Percentiles rank a stretch among this genome's conserved stretches.
Conservation (phyloP, 495 filamentous ascomycete genomes). For the Aspergillus kassunensis region DNA sequence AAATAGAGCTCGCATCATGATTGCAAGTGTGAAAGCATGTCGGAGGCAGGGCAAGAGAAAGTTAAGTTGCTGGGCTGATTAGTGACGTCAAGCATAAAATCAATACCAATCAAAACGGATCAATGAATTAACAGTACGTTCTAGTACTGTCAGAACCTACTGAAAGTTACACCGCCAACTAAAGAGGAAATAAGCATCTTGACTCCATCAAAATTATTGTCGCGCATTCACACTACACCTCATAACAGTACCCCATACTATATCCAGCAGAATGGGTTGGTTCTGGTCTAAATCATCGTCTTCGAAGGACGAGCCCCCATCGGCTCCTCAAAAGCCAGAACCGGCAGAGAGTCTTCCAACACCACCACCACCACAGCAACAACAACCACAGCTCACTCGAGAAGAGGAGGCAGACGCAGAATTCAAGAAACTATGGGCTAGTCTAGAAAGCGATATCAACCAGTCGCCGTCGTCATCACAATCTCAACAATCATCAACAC, state of each 20-base stretch:
- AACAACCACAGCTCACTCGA: slow-evolving; percentile 40
- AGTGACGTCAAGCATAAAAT: slow-evolving; percentile 17
- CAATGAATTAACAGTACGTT: slow-evolving; percentile 7
- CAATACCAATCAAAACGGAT: not conserved
- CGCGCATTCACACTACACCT: not conserved
- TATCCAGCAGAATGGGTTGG: slow-evolving; percentile 43
- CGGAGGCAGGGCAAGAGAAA: slow-evolving; percentile 1
- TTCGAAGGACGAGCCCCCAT: slow-evolving; percentile 23
- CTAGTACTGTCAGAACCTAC: slow-evolving; percentile 2
- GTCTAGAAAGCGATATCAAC: slow-evolving; percentile 37
- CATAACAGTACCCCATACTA: not conserved
- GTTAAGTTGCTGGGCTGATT: not conserved
- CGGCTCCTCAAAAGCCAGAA: slow-evolving; percentile 12
- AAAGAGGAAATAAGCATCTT: not conserved
- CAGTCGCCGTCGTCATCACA: slow-evolving; percentile 14
- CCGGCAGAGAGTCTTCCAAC: slow-evolving; percentile 10
- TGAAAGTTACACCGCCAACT: slow-evolving; percentile 11
- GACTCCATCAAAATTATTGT: not conserved
- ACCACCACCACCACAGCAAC: not conserved
- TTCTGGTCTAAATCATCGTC: slow-evolving; percentile 39
- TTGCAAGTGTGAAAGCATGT: slow-evolving; percentile 13
- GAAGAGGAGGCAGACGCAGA: slow-evolving; percentile 61
- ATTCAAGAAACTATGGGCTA: slow-evolving; percentile 54
- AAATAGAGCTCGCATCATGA: slow-evolving; percentile 17
- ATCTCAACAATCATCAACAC: slow-evolving; percentile 18